Evolutionary conservation across 2,329 filamentous ascomycete genomes (phyloP), one percentile per base, ranked within the genome.

Genomic region (Diaporthe citri): DNA sequence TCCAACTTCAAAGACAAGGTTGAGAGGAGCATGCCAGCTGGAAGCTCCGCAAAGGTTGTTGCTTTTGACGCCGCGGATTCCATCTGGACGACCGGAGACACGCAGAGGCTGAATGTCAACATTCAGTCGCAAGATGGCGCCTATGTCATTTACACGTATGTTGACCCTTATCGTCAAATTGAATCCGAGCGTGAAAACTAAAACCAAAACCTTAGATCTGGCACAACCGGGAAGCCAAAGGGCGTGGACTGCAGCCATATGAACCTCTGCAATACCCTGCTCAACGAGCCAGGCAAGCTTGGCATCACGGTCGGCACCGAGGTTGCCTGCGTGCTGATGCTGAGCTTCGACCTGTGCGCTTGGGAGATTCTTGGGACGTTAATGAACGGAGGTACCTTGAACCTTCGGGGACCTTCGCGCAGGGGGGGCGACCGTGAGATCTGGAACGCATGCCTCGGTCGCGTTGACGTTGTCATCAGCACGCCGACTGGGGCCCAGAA

Each of bases 331-430:
- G 83, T 91, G 9, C 83, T 91, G 55, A 91, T 88, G 76, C 87
- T 92, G 59, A 88, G 88, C 57, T 92, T 91, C 76, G 90, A 91
- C 77, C 91, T 91, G 89, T 88, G 89, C 31, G 89, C 89, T 17
- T 91, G 90, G 90, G 90, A 91, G 76, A 88, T 91, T n/a, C 85
- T 91, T 12, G 86, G 85, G 1, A 88, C 86, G 70, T 81, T 91
- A 34, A 89, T 89, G 81, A 91, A 91, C 64, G 89, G 89, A 28
- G 89, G 89, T 7, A 90, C 88, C 4, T 82, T 91, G 59, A 83
- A 89, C 60, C 82, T 90, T 56, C 84, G 90, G 59, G 88, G 87
- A 2, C 85, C 87, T 3, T 80, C 84, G 60, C 70, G 70, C 28
- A 46, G 41, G 39, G 70, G 70, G 4, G 70, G 70, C 8, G 70